Base-by-base conservation (phyloP, 768 basidiomycete genomes). In the Brasilioporus rufonigricans region DNA sequence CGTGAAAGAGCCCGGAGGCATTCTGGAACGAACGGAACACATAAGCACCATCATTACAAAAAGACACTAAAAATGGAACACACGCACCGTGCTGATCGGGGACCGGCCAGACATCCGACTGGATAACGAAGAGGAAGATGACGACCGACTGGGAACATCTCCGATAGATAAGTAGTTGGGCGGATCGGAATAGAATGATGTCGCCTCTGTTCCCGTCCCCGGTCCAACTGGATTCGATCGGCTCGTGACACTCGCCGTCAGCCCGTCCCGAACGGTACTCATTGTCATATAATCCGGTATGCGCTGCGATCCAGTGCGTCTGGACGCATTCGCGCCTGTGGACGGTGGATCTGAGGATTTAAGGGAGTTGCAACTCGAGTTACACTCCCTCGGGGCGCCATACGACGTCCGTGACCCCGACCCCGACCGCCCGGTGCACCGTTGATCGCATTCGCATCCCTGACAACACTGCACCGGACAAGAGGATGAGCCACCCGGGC, bases 351-450 rank as follows among this genome's bases (percentile, higher is more conserved):
- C 61, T 6, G 49, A 43, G 19, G 53, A 21, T 50, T 62, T 63
- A 39, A 53, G 32, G 10, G 52, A 6, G 24, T 27, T 49, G n/a
- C 57, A 59, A 38, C 58, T 60, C 0, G 65, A 36, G 8, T 58
- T 67, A n/a, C 73, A 58, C 53, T 77, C 76, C 12, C 75, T 73
- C 0, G 73, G 69, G 1, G 68, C 60, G 2, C 69, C 62, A 55
- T 69, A 74, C 1, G 67, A 62, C 18, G 68, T 59, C 19, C 61
- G 61, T 32, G 55, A 40, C 2, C 33, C 43, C 5, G 64, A 52
- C 36, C 59, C 55, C 26, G 55, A 47, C 5, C 32, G 44, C 26
- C 65, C 58, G 48, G 65, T 68, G 19, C 55, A 59, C 45, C 56
- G 65, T 2, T 59, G 60, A 24, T 61, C 62, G 52, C 72, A 71